Evolutionary conservation across 2,329 filamentous ascomycete genomes (phyloP).

Genomic region (Apiospora saccharicola): DNA sequence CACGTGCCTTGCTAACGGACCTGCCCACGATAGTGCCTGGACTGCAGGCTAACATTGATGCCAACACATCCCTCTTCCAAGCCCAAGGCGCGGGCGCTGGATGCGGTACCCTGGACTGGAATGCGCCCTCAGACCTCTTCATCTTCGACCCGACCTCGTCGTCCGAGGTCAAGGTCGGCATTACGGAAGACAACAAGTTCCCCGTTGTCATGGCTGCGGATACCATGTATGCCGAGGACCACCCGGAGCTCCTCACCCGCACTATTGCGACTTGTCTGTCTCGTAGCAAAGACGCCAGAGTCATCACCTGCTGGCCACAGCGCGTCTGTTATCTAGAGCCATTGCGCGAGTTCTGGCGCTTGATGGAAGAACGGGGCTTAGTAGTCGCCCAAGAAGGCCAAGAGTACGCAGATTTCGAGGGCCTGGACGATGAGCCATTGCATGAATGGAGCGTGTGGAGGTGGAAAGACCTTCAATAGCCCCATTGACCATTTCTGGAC

Average conservation of each 20-base stretch:
- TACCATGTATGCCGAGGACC: constrained; percentile 25
- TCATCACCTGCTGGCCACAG: constrained; percentile 20
- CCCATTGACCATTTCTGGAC: background rate
- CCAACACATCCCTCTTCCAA: constrained; percentile 11
- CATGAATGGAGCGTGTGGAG: constrained; percentile 25
- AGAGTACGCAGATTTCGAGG: constrained; percentile 24
- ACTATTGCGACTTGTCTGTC: constrained; percentile 22
- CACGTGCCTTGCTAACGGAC: constrained; percentile 21
- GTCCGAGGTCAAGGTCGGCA: constrained; percentile 6
- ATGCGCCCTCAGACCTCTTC: constrained; percentile 13
- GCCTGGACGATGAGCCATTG: constrained; percentile 23
- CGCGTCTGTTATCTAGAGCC: constrained; percentile 23
- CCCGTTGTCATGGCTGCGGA: constrained; percentile 23
- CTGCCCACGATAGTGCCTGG: constrained; percentile 24
- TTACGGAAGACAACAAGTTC: constrained; percentile 22
- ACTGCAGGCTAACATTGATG: constrained; percentile 23
- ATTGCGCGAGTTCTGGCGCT: constrained; percentile 22
- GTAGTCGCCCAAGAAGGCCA: constrained; percentile 20
- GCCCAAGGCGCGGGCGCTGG: constrained; percentile 18
- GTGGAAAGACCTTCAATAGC: constrained; percentile 24
- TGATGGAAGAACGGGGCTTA: constrained; percentile 24
- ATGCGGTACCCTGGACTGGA: constrained; percentile 24
- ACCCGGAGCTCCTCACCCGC: constrained; percentile 22
- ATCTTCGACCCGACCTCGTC: constrained; percentile 16
- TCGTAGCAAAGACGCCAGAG: constrained; percentile 21